These are phyloP conservation scores for Scleroderma bovista DNA, from an alignment of 768 basidiomycete species.

Conservation along the genomic window DNA sequence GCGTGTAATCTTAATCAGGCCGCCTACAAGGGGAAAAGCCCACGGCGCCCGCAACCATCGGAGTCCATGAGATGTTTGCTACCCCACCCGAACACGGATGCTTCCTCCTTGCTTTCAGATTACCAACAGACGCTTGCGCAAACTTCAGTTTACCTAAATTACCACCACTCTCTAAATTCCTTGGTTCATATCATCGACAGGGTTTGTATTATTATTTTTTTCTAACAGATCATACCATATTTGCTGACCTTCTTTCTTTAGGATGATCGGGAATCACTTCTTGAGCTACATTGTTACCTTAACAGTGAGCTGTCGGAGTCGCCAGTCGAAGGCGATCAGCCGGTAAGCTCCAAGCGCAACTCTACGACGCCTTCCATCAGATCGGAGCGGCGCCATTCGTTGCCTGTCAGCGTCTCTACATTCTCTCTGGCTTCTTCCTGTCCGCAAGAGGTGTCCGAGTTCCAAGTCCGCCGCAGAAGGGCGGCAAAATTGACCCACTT, in stretches of 20 bases:
- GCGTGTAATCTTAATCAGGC: slow-evolving; percentile 44
- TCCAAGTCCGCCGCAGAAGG: slow-evolving; percentile 65
- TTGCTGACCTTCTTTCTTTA: slow-evolving; percentile 22
- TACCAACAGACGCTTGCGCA: slow-evolving; percentile 20
- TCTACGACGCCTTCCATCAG: slow-evolving; percentile 38
- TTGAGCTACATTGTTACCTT: slow-evolving; percentile 68
- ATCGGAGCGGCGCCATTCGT: slow-evolving; percentile 64
- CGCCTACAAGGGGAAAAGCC: slow-evolving; percentile 43
- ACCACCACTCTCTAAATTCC: slow-evolving; percentile 78
- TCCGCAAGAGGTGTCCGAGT: slow-evolving; percentile 38
- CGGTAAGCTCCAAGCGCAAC: slow-evolving; percentile 17
- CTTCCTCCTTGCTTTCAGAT: slow-evolving; percentile 11
- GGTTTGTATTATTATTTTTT: slow-evolving; percentile 40
- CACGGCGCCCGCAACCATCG: slow-evolving; percentile 50
- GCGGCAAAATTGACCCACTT: slow-evolving; percentile 84
- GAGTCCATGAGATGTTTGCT: slow-evolving; percentile 57
- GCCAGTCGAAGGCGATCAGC: slow-evolving; percentile 16
- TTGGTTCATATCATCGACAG: slow-evolving; percentile 73
- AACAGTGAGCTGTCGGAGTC: slow-evolving; percentile 27
- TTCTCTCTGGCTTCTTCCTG: slow-evolving; percentile 50
- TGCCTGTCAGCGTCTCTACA: slow-evolving; percentile 60
- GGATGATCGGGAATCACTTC: slow-evolving; percentile 74
- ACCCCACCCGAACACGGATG: slow-evolving; percentile 17
- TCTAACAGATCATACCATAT: not conserved
- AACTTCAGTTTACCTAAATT: slow-evolving; percentile 65